Evolutionary conservation across 2,329 filamentous ascomycete species (phyloP).

Genomic region (Fusarium nygamai): DNA sequence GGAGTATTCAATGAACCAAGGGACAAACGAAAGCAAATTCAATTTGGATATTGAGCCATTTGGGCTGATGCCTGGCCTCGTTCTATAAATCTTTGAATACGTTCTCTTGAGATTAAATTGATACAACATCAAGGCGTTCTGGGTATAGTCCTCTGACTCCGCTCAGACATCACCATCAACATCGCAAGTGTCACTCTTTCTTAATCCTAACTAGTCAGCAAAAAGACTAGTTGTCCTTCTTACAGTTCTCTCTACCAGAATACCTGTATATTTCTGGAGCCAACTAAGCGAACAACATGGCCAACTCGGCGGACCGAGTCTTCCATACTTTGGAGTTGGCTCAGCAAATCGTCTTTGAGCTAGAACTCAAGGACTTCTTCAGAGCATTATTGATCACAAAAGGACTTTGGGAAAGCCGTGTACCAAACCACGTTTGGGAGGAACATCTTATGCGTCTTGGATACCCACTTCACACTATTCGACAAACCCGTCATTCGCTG

Average conservation of each 20-base stretch:
- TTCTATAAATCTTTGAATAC: background rate
- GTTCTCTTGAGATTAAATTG: background rate
- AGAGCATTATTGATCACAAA: slow-evolving; percentile 4
- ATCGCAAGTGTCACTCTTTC: background rate
- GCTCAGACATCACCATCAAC: background rate
- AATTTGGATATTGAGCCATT: background rate
- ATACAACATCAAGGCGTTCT: background rate
- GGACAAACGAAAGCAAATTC: background rate
- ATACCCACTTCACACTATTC: background rate
- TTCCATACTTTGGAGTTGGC: slow-evolving; percentile 24
- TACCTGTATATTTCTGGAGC: background rate
- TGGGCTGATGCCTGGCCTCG: background rate
- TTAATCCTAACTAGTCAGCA: background rate
- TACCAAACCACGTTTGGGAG: background rate
- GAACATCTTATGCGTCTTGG: slow-evolving; percentile 5
- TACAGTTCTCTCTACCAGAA: too few relatives aligned
- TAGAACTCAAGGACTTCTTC: slow-evolving; percentile 8
- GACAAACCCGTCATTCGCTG: background rate
- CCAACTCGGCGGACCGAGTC: slow-evolving; percentile 8
- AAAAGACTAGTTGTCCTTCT: background rate
- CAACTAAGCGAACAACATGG: background rate
- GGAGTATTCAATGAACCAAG: background rate
- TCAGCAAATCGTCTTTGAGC: slow-evolving; percentile 13
- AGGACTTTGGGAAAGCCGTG: background rate
- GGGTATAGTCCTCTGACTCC: background rate